Evolutionary conservation across 2,329 filamentous ascomycete genomes (phyloP), one percentile per base, ranked within the genome.

Genomic region (Amesomyces nigricolor): DNA sequence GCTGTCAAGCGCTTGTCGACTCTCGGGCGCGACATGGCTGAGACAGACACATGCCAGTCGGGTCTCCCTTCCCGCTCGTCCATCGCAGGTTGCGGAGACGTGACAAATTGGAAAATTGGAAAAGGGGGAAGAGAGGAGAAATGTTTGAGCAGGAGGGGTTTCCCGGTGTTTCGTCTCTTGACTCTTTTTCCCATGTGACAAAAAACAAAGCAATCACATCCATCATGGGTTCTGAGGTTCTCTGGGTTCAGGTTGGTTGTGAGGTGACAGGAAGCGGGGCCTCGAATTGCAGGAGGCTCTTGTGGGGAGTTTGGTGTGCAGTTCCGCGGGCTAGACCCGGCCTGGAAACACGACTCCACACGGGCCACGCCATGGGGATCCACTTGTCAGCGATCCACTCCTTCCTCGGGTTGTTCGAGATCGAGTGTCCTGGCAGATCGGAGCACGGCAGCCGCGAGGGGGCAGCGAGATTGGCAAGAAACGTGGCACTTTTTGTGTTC

Each of bases 231-330:
- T 6, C 22, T 26, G 22, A 26, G 22, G 22, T 26, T 42, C 14
- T n/a, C 7, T 40, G 13, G 3, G 13, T 29, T 44, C 19, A 17
- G n/a, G 16, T 37, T 26, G 22, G 22, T 48, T 8, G 13, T 13
- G 40, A 47, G 13, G 22, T 51, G 47, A 47, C 26, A 9, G 16
- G 26, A 45, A 37, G 40, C 7, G 47, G 50, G 50, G 32, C 2
- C 37, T 46, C 10, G 54, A 53, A 53, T 53, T 53, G 54, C 54
- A 56, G 54, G 50, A 57, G 40, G 19, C 17, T 29, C 17, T 38
- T 32, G 54, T 56, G 49, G 54, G 22, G 50, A 46, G 39, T 22
- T 26, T 30, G 16, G 38, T 10, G 32, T 19, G 26, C 4, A 16
- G 40, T 37, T 37, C 22, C n/a, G 39, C 9, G 17, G n/a, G 26